Evolutionary conservation across 495 filamentous ascomycete genomes (phyloP).

Genomic region (Trichoderma erinaceum): DNA sequence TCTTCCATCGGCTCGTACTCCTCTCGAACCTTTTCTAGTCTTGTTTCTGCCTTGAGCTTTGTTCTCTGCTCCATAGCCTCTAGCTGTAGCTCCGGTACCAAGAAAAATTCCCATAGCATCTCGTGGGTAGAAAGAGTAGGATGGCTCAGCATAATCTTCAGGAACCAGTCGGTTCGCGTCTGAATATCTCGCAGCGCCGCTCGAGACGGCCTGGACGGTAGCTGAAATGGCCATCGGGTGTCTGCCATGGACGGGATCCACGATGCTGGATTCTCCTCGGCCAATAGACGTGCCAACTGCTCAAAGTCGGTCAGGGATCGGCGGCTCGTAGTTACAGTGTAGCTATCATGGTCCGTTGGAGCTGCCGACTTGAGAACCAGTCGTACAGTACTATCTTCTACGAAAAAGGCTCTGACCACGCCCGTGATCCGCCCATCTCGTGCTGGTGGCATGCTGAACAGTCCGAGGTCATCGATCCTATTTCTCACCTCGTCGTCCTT

Average conservation of each 20-base stretch:
- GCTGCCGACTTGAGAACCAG: conserved; percentile 93
- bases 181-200: conserved; percentile 84
- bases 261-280: conserved; percentile 87
- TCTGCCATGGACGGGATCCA: conserved; percentile 81
- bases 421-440: conserved; percentile 80
- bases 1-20: conserved; percentile 82
- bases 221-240: conserved; percentile 81
- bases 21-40: conserved; percentile 77
- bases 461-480: conserved; percentile 84
- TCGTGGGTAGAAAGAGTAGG: conserved; percentile 95
- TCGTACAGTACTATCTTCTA: conserved; percentile 91
- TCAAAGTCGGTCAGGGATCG: conserved; percentile 90
- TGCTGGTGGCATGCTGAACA: conserved; percentile 67
- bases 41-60: conserved; percentile 73
- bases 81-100: conserved; percentile 88
- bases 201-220: conserved; percentile 84
- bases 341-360: conserved; percentile 56
- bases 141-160: conserved; percentile 79
- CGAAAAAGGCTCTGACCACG: conserved; percentile 94
- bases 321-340: conserved; percentile 89
- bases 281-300: conserved; percentile 78
- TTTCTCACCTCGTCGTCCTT: conserved; percentile 98
- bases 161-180: conserved; percentile 74
- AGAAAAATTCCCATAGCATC: conserved; percentile 98
- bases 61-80: conserved; percentile 86